Evolutionary conservation across 371 early-diverging fungal species (phyloP).

Genomic region (Mucor mucedo): DNA sequence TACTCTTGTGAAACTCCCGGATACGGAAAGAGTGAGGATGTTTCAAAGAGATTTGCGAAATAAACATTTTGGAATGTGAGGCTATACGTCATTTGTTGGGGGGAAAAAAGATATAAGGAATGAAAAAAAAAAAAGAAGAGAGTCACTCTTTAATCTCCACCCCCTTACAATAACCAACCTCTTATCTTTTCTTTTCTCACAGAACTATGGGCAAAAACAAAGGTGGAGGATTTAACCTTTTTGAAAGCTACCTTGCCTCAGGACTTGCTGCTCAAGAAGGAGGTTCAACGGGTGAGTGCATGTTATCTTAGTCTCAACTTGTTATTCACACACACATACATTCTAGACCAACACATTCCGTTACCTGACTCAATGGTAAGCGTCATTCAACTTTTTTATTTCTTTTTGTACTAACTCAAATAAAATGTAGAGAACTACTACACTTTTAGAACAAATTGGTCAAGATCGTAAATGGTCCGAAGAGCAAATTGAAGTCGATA

Average conservation of each 20-base stretch:
- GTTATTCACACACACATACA: not conserved
- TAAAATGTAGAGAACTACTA: constrained; percentile 55
- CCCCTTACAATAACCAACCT: too few species aligned
- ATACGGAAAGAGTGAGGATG: too few species aligned
- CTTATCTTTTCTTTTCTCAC: not conserved
- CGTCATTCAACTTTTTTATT: not conserved
- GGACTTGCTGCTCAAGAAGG: constrained; percentile 13
- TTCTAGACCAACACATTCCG: constrained; percentile 28
- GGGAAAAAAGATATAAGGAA: too few species aligned
- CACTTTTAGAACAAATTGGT: constrained; percentile 67
- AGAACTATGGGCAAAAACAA: constrained; percentile 38
- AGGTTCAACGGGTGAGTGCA: constrained; percentile 2
- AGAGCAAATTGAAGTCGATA: constrained; percentile 61
- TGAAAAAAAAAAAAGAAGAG: too few species aligned
- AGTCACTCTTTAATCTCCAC: too few species aligned
- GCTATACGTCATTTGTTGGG: too few species aligned
- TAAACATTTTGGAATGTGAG: too few species aligned
- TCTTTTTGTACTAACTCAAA: not conserved
- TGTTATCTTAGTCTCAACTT: not conserved
- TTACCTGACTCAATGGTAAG: constrained; percentile 40
- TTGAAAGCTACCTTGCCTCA: constrained; percentile 35
- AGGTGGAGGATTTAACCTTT: constrained; percentile 22
- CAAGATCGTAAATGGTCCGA: constrained; percentile 64
- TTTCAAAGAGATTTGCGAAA: too few species aligned
- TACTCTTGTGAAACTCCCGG: too few species aligned